These are phyloP conservation scores for Pigoraptor vietnamica DNA, from an alignment of 78 protist genomes.

Conservation along the genomic window DNA sequence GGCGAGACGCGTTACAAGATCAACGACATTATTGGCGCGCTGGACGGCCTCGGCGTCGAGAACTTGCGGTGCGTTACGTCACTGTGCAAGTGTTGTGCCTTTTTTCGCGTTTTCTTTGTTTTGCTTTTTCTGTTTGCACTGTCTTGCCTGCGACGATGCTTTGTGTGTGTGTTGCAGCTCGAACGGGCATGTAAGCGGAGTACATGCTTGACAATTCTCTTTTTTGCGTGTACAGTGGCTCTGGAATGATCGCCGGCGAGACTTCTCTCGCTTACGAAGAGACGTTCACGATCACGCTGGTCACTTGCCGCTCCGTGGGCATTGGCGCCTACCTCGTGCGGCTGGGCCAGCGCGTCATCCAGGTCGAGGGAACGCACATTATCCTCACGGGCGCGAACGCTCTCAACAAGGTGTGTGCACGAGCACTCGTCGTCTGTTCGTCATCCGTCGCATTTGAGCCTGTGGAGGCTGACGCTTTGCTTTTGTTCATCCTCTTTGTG, in stretches of 20 bases:
- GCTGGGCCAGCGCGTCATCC: conserved; percentile 88
- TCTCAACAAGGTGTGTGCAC: conserved; percentile 81
- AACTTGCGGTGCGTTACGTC: too few relatives aligned
- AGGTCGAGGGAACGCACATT: conserved; percentile 72
- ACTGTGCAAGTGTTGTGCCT: too few relatives aligned
- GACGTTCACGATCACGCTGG: conserved; percentile 85
- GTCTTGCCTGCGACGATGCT: too few relatives aligned
- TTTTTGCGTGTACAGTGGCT: too few relatives aligned
- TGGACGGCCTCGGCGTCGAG: conserved; percentile 92
- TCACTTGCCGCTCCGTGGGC: conserved; percentile 93
- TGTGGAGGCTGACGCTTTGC: background rate
- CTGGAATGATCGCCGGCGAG: conserved; percentile 95
- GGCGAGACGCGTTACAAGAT: conserved; percentile 57
- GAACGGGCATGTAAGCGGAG: too few relatives aligned
- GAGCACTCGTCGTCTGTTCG: too few relatives aligned
- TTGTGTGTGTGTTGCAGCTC: too few relatives aligned
- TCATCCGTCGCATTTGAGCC: too few relatives aligned
- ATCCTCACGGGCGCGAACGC: conserved; percentile 92
- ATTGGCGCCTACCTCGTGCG: conserved; percentile 96
- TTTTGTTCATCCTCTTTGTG: background rate
- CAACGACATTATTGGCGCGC: conserved; percentile 65
- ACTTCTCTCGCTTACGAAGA: conserved; percentile 83
- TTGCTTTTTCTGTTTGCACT: too few relatives aligned
- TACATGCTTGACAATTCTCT: too few relatives aligned
- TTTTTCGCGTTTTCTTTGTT: too few relatives aligned